Evolutionary conservation across 1,284 basidiomycete genomes (phyloP), one percentile per base, ranked within the genome.

Genomic region (Ustilago crameri): DNA sequence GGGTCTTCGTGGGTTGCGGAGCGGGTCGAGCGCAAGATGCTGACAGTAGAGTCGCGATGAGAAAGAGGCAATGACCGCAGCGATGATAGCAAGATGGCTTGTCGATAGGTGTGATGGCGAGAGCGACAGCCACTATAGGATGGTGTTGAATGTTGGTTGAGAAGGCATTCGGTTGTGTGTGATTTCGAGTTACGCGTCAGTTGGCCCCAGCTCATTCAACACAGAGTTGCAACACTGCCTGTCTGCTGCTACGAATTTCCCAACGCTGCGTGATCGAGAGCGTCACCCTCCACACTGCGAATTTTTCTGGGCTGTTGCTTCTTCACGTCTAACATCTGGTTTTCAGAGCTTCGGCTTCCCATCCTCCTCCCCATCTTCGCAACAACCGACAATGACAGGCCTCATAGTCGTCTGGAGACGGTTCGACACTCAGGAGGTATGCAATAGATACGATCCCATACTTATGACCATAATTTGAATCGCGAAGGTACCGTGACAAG

Each of bases 131-230:
- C 40, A 38, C 14, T 18, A 17, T 41, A 20, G 18, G 49, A 17
- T 41, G 24, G 18, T 52, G 35, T 46, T 20, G 26, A 32, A 30
- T 10, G 35, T 17, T 17, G 35, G 14, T 37, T 37, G 14, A 37
- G 35, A 37, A 17, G 5, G 30, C 5, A 30, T 30, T 30, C 30
- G 5, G 30, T 30, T 30, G 35, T n/a, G 35, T 37, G 35, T 37
- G 35, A 37, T 37, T 37, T 37, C 35, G 51, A 23, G 41, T 22
- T 58, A 67, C 64, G 64, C 64, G 64, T 67, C 63, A 66, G 52
- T 18, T 59, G 63, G 56, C 44, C 34, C 48, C 32, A 47, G 20
- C 22, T 26, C 5, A 18, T 14, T 34, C 35, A 38, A 23, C 23
- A 5, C 30, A 22, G n/a, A n/a, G n/a, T 12, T 23, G 7, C 41